phyloP scores from a whole-genome alignment of 176 grass and related monocot species.

The Aegilops tauschii region DNA sequence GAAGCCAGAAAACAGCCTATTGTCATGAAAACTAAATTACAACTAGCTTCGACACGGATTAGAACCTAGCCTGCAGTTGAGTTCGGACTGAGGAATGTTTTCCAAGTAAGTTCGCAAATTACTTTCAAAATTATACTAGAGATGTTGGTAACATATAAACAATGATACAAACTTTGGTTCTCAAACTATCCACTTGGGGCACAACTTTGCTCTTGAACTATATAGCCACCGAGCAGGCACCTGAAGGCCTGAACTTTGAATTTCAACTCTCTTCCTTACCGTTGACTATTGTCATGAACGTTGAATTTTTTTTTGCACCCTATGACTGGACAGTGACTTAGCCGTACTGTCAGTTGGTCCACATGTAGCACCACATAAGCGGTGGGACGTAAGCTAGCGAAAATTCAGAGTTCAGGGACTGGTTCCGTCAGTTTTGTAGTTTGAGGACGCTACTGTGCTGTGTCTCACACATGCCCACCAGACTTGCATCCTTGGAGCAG shows the following conservation, averaged over 20 bases:
- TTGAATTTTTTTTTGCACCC: background rate
- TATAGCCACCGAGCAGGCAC: background rate
- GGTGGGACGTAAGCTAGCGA: background rate
- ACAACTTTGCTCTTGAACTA: background rate
- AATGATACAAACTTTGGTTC: background rate
- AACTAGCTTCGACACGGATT: background rate
- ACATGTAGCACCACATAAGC: background rate
- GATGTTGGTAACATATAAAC: background rate
- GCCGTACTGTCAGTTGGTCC: background rate
- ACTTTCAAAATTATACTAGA: background rate
- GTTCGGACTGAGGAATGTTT: background rate
- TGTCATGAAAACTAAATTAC: background rate
- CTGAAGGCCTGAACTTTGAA: slow-evolving; percentile 1
- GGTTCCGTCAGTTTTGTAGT: background rate
- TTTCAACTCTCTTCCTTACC: background rate
- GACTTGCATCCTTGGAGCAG: too few relatives aligned
- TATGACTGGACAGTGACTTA: slow-evolving; percentile 3
- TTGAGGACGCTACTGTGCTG: background rate
- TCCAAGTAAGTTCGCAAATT: background rate
- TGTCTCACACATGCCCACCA: too few relatives aligned
- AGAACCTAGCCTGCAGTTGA: background rate
- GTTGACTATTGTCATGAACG: background rate
- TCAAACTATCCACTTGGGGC: background rate
- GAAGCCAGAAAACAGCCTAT: slow-evolving; percentile 2
- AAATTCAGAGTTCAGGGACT: background rate